Evolutionary conservation across 306 rosid genomes (phyloP).

Genomic region (Carpinus viminea): DNA sequence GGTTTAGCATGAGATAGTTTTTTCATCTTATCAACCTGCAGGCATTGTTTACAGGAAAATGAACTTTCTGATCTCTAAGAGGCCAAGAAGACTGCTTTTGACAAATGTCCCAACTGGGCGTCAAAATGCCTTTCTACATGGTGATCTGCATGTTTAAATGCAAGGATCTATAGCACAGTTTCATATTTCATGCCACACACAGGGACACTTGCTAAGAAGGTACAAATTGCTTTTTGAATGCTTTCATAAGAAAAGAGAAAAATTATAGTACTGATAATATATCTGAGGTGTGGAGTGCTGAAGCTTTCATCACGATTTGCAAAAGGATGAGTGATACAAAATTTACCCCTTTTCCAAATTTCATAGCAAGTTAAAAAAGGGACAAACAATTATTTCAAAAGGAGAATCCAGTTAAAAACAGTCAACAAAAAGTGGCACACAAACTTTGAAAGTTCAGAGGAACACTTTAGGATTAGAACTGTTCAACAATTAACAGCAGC

Average conservation of each 20-base stretch:
- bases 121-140: too few relatives aligned
- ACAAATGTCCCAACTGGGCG: not conserved
- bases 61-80: constrained; percentile 1
- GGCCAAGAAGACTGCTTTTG: not conserved
- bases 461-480: not conserved
- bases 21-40: constrained; percentile 78
- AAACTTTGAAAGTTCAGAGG: not conserved
- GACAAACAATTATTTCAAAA: not conserved
- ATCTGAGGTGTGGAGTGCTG: not conserved
- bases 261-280: not conserved
- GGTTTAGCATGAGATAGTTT: constrained; percentile 61
- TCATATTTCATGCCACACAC: not conserved
- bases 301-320: not conserved
- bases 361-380: not conserved
- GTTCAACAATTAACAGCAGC: not conserved
- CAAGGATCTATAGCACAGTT: not conserved
- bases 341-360: not conserved
- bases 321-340: not conserved
- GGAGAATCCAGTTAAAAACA: not conserved
- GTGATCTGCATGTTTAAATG: not conserved
- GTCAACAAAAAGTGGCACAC: not conserved
- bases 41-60: constrained; percentile 27
- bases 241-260: not conserved
- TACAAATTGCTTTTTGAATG: not conserved
- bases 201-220: not conserved